These are phyloP conservation scores for Amaranthus cruentus DNA, from an alignment of 148 eudicot genomes.

Conservation along the genomic window DNA sequence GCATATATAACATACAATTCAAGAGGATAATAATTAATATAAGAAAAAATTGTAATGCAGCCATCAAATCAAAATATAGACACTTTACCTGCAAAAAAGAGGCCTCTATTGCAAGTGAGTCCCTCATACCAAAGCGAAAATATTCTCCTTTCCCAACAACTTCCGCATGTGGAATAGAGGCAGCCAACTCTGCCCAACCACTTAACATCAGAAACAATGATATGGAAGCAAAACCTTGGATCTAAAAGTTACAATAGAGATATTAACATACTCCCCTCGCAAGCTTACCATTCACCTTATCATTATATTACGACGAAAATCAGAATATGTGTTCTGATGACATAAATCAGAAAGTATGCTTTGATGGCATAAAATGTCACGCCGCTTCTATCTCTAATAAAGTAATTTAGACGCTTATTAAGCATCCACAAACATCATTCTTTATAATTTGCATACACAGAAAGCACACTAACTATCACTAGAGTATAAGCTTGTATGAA, in stretches of 20 bases:
- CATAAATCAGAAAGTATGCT: too few relatives aligned
- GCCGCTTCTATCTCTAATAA: too few relatives aligned
- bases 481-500: too few relatives aligned
- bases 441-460: too few relatives aligned
- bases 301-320: too few relatives aligned
- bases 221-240: not conserved
- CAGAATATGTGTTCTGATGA: too few relatives aligned
- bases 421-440: too few relatives aligned
- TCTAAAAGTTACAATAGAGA: not conserved
- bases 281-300: not conserved
- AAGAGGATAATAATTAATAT: not conserved
- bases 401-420: too few relatives aligned
- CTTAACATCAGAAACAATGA: slow-evolving; percentile 17
- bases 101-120: slow-evolving; percentile 97
- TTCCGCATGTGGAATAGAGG: slow-evolving; percentile 75
- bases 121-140: slow-evolving; percentile 96
- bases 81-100: slow-evolving; percentile 83
- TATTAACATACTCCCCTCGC: not conserved
- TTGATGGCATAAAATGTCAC: too few relatives aligned
- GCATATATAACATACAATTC: not conserved
- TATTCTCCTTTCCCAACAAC: slow-evolving; percentile 94
- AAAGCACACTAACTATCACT: too few relatives aligned
- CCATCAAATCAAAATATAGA: not conserved
- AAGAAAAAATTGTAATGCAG: not conserved
- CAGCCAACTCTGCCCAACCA: slow-evolving; percentile 72